Evolutionary conservation across 805 yeast species (phyloP).

Genomic region (Tetrapisispora iriomotensis): DNA sequence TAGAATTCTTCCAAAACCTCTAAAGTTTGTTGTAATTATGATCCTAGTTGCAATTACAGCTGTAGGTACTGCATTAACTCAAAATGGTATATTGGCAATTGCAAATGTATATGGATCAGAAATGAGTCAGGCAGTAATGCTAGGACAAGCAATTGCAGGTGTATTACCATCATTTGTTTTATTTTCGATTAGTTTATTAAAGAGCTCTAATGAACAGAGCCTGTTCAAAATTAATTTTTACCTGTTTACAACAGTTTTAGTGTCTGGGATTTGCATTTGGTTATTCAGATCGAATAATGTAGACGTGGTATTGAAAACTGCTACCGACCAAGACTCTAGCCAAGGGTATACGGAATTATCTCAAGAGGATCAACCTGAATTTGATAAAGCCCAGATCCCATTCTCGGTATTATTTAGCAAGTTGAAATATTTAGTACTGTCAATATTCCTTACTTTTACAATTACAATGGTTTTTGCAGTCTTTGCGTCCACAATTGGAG

Average conservation of each 20-base stretch:
- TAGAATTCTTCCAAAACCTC: constrained; percentile 11
- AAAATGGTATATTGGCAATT: constrained; percentile 83
- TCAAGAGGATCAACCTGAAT: constrained; percentile 6
- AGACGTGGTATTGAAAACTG: constrained; percentile 8
- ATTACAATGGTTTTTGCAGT: constrained; percentile 77
- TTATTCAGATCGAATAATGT: constrained; percentile 20
- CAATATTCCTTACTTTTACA: constrained; percentile 66
- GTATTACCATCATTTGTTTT: constrained; percentile 65
- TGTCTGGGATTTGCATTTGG: constrained; percentile 18
- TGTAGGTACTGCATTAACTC: constrained; percentile 71
- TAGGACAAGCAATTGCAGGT: constrained; percentile 92
- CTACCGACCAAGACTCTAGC: not conserved
- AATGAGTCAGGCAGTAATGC: constrained; percentile 83
- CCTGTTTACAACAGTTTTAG: constrained; percentile 28
- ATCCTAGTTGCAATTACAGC: constrained; percentile 54
- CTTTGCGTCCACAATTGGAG: constrained; percentile 67
- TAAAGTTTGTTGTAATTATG: constrained; percentile 45
- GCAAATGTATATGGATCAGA: constrained; percentile 67
- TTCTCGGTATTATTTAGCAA: constrained; percentile 51
- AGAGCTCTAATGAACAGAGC: constrained; percentile 13
- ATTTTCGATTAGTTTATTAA: constrained; percentile 39
- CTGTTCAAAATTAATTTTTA: constrained; percentile 26
- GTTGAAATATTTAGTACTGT: constrained; percentile 49
- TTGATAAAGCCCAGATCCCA: constrained; percentile 39
- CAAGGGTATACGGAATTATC: not conserved